phyloP scores from a whole-genome alignment of 805 yeast genomes.

The Saturnispora mendoncae region DNA sequence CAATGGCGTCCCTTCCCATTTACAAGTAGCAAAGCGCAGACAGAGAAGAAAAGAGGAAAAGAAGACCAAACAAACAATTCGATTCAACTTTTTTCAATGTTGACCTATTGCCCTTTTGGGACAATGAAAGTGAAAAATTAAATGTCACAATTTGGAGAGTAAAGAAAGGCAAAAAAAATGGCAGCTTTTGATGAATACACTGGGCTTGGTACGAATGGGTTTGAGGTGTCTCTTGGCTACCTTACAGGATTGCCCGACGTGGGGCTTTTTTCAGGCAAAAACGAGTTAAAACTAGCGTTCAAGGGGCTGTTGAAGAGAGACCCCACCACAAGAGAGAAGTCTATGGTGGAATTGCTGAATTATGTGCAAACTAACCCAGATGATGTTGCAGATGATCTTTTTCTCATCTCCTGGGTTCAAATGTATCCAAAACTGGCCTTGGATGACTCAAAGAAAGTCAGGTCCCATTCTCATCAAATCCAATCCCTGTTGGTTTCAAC shows the following conservation, averaged over 20 bases:
- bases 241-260: constrained; percentile 75
- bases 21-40: too few relatives aligned
- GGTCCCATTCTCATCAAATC: constrained; percentile 53
- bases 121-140: neutral
- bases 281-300: constrained; percentile 51
- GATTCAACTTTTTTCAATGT: neutral
- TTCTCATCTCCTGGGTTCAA: constrained; percentile 65
- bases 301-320: constrained; percentile 73
- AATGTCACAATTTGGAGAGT: neutral
- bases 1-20: constrained; percentile 10
- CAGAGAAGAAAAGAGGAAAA: neutral
- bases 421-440: constrained; percentile 71
- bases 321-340: constrained; percentile 76
- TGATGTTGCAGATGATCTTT: constrained; percentile 41
- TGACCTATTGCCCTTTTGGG: constrained; percentile 8
- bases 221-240: constrained; percentile 61
- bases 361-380: constrained; percentile 23
- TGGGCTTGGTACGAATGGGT: constrained; percentile 31
- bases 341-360: constrained; percentile 46
- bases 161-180: neutral
- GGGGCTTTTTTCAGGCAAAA: constrained; percentile 36
- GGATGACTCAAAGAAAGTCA: constrained; percentile 58
- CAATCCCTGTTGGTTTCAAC: constrained; percentile 45
- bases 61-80: neutral
- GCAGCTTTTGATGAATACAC: constrained; percentile 9